phyloP scores from a whole-genome alignment of 169 alveolate species.

The Eimeria brunetti region DNA sequence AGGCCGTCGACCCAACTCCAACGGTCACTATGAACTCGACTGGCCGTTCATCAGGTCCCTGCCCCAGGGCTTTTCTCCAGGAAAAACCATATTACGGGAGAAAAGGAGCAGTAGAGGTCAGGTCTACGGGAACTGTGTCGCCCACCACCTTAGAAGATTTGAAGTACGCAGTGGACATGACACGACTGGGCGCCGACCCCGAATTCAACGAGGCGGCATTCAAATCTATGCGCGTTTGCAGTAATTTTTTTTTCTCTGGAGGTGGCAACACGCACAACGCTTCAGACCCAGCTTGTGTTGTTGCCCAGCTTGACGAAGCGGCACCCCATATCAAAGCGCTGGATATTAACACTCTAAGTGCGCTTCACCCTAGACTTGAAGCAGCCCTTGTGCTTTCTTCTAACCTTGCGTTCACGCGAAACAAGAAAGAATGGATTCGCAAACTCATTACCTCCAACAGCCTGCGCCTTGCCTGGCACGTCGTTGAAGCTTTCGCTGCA shows the following conservation, averaged over 20 bases:
- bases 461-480: conserved; percentile 64
- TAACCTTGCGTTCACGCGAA: not conserved
- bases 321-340: conserved; percentile 9
- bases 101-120: not conserved
- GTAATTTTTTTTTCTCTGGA: conserved; percentile 35
- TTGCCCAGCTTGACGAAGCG: conserved; percentile 48
- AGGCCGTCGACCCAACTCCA: not conserved
- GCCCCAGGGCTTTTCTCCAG: conserved; percentile 12
- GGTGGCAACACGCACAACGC: conserved; percentile 14
- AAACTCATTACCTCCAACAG: conserved; percentile 34
- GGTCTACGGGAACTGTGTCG: not conserved
- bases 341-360: conserved; percentile 12
- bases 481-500: conserved; percentile 38
- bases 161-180: conserved; percentile 24
- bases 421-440: conserved; percentile 39
- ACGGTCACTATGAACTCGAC: not conserved
- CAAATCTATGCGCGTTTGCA: conserved; percentile 13
- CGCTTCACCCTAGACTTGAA: conserved; percentile 30
- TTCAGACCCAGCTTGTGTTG: conserved; percentile 62
- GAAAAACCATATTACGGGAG: conserved; percentile 37
- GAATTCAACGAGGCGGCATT: conserved; percentile 31
- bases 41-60: conserved; percentile 43
- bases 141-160: conserved; percentile 6
- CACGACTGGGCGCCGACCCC: conserved; percentile 46
- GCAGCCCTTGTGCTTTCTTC: conserved; percentile 26